A percentile compares a stretch with the other conserved stretches of the same genome.
Conservation (phyloP, 179 eudicot genomes). For the Vitellaria paradoxa region DNA sequence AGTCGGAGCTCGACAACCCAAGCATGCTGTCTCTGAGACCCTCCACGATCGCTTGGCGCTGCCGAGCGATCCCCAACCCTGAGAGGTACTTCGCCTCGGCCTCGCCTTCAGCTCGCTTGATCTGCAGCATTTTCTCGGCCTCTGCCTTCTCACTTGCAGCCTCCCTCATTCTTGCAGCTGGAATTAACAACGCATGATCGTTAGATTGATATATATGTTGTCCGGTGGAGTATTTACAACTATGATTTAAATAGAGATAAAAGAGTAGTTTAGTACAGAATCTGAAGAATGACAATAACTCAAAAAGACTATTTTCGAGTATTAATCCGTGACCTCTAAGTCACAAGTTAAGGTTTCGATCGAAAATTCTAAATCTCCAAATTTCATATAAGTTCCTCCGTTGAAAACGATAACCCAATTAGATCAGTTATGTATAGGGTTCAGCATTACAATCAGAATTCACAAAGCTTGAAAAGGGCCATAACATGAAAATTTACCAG, state of each 20-base stretch:
- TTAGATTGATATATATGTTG: background rate
- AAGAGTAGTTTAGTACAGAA: too few species aligned
- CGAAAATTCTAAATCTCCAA: too few species aligned
- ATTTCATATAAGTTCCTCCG: too few species aligned
- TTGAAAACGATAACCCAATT: too few species aligned
- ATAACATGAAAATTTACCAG: constrained; percentile 14
- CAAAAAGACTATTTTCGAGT: too few species aligned
- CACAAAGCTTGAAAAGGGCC: constrained; percentile 1
- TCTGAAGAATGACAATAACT: too few species aligned
- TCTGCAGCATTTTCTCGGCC: constrained; percentile 58
- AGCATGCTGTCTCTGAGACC: constrained; percentile 59
- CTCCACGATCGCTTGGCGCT: constrained; percentile 60
- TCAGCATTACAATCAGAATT: too few species aligned
- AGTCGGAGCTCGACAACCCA: constrained; percentile 42
- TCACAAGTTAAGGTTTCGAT: too few species aligned
- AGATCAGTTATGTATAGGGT: background rate
- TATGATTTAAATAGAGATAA: too few species aligned
- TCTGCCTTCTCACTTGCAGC: constrained; percentile 66
- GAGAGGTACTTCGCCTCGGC: constrained; percentile 60
- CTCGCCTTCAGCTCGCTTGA: constrained; percentile 62
- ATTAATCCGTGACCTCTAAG: too few species aligned
- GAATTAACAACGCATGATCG: background rate
- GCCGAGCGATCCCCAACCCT: constrained; percentile 60
- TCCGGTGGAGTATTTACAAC: too few species aligned
- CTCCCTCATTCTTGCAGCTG: constrained; percentile 59